These are phyloP conservation scores for Cephalotrichum gorgonifer DNA, from an alignment of 2,329 filamentous ascomycete species.

Conservation along the genomic window DNA sequence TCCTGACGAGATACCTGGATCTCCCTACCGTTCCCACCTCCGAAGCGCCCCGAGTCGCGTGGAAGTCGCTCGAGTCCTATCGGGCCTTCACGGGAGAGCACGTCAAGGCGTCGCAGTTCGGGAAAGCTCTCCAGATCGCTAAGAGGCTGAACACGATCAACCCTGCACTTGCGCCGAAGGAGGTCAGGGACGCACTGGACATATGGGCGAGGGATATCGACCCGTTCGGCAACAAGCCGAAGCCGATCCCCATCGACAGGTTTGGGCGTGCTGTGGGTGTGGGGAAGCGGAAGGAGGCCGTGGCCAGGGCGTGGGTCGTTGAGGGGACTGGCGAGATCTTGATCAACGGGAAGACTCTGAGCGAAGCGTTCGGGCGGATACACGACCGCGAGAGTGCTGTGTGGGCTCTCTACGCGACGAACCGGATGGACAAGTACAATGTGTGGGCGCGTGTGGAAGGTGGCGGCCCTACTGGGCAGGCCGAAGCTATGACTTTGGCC, in stretches of 20 bases:
- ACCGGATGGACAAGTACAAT: constrained; percentile 91
- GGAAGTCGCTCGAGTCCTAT: constrained; percentile 72
- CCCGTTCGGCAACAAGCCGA: constrained; percentile 53
- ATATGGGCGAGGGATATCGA: constrained; percentile 69
- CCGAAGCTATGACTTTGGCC: constrained; percentile 85
- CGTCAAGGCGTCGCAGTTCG: constrained; percentile 69
- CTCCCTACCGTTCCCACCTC: constrained; percentile 58
- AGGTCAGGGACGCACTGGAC: constrained; percentile 54
- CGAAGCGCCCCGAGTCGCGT: constrained; percentile 64
- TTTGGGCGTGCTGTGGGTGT: constrained; percentile 70
- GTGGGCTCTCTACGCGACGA: constrained; percentile 78
- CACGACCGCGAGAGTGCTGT: constrained; percentile 92
- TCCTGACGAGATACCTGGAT: constrained; percentile 61
- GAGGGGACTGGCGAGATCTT: constrained; percentile 86
- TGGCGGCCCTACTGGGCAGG: constrained; percentile 89
- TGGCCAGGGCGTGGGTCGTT: constrained; percentile 76
- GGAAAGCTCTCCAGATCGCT: constrained; percentile 63
- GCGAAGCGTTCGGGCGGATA: constrained; percentile 71
- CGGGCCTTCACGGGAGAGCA: constrained; percentile 59
- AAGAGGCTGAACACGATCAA: constrained; percentile 80
- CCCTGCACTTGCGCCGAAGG: constrained; percentile 60
- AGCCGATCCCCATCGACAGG: constrained; percentile 58
- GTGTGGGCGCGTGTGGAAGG: constrained; percentile 78
- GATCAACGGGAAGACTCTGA: constrained; percentile 81
- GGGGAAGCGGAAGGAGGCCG: constrained; percentile 79